These are phyloP conservation scores for Pseudodiploospora longispora DNA, from an alignment of 2,329 filamentous ascomycete species.

Conservation along the genomic window DNA sequence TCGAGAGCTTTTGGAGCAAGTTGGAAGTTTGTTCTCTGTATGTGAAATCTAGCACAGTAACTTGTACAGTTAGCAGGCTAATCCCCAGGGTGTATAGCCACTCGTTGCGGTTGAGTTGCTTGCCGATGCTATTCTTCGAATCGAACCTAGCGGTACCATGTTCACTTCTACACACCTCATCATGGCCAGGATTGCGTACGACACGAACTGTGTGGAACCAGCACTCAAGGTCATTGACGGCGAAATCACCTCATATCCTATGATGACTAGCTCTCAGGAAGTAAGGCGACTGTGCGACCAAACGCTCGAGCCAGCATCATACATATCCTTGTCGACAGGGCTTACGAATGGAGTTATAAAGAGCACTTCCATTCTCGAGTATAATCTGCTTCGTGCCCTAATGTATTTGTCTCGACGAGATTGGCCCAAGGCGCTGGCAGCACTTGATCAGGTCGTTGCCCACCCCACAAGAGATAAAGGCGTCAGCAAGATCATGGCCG, in stretches of 20 bases:
- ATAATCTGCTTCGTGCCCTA: conserved; percentile 57
- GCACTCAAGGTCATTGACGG: conserved; percentile 56
- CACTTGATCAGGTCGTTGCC: conserved; percentile 57
- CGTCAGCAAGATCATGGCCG: conserved; percentile 70
- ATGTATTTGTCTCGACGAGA: conserved; percentile 52
- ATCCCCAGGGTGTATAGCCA: conserved; percentile 26
- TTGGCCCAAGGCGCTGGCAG: conserved; percentile 55
- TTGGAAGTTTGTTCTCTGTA: conserved; percentile 37
- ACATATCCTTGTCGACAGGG: conserved; percentile 50
- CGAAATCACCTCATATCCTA: conserved; percentile 58
- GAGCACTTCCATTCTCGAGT: conserved; percentile 51
- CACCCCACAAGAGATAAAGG: conserved; percentile 56
- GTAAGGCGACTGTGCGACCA: conserved; percentile 37
- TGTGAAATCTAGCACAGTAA: conserved; percentile 9
- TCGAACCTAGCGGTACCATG: conserved; percentile 59
- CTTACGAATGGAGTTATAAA: conserved; percentile 47
- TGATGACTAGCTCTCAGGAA: conserved; percentile 28
- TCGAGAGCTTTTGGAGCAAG: conserved; percentile 33
- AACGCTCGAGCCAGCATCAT: conserved; percentile 39
- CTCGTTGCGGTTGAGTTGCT: conserved; percentile 37
- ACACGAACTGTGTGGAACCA: conserved; percentile 42
- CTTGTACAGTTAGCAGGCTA: conserved; percentile 3
- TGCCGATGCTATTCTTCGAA: conserved; percentile 48
- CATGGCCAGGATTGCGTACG: conserved; percentile 51
- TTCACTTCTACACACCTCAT: conserved; percentile 57